These are phyloP conservation scores for Penicillium glabrum DNA, from an alignment of 2,329 filamentous ascomycete species.

Conservation along the genomic window DNA sequence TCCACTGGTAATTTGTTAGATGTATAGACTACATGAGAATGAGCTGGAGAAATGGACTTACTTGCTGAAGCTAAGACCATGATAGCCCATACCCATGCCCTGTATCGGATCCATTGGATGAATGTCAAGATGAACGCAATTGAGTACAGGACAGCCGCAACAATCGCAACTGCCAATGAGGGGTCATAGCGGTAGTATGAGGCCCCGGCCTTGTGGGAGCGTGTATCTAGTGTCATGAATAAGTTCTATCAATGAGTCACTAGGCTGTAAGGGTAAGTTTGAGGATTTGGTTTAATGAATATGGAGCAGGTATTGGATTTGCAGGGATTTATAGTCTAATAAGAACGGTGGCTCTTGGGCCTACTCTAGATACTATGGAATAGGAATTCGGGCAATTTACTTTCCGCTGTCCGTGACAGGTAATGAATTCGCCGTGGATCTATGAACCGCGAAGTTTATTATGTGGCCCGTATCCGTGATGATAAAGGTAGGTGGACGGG, in stretches of 20 bases:
- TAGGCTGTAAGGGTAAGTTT: neutral
- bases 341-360: neutral
- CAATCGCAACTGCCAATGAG: conserved; percentile 28
- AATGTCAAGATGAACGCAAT: conserved; percentile 25
- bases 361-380: neutral
- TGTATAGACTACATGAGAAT: neutral
- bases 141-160: conserved; percentile 29
- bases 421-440: neutral
- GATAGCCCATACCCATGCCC: conserved; percentile 32
- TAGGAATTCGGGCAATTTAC: neutral
- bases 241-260: neutral
- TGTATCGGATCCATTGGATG: conserved; percentile 34
- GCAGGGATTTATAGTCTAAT: neutral
- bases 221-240: neutral
- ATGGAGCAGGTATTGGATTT: neutral
- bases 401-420: neutral
- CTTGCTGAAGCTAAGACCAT: conserved; percentile 34
- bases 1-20: conserved; percentile 32
- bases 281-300: neutral
- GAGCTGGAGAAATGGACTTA: conserved; percentile 13
- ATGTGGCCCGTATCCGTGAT: neutral
- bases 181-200: conserved; percentile 29
- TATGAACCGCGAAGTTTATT: neutral
- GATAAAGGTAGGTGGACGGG: too few relatives aligned
- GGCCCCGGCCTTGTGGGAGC: neutral